Conservation (phyloP, 192 early-diverging fungal genomes). For the Dissophora globulifera region DNA sequence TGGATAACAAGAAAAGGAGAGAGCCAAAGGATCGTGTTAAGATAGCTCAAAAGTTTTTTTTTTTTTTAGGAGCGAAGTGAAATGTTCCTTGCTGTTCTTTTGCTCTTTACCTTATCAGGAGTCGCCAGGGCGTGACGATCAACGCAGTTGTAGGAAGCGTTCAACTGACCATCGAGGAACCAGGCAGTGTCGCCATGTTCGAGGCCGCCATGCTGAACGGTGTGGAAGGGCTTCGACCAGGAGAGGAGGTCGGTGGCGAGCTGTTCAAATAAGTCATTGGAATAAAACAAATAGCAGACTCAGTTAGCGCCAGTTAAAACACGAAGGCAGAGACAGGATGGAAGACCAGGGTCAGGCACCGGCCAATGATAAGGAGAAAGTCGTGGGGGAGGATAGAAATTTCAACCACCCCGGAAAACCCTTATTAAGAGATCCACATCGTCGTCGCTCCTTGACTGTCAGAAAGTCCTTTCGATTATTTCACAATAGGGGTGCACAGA, state of each 20-base stretch:
- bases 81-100: not conserved
- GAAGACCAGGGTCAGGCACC: not conserved
- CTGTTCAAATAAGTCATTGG: slow-evolving; percentile 24
- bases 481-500: too few species aligned
- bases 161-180: slow-evolving; percentile 93
- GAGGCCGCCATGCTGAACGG: slow-evolving; percentile 77
- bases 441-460: too few species aligned
- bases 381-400: too few species aligned
- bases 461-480: too few species aligned
- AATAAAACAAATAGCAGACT: not conserved
- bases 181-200: slow-evolving; percentile 89
- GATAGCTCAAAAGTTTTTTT: not conserved
- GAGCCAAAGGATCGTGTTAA: not conserved
- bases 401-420: too few species aligned
- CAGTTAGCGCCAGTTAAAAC: not conserved
- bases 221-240: slow-evolving; percentile 86
- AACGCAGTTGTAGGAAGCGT: slow-evolving; percentile 96
- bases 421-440: too few species aligned
- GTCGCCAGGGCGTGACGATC: slow-evolving; percentile 87
- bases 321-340: too few species aligned
- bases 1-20: slow-evolving; percentile 2
- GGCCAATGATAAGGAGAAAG: too few species aligned
- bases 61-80: slow-evolving; percentile 1
- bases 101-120: slow-evolving; percentile 70
- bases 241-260: slow-evolving; percentile 79